phyloP scores from a whole-genome alignment of 208 protist species.

The Wallacemonas rigidus region DNA sequence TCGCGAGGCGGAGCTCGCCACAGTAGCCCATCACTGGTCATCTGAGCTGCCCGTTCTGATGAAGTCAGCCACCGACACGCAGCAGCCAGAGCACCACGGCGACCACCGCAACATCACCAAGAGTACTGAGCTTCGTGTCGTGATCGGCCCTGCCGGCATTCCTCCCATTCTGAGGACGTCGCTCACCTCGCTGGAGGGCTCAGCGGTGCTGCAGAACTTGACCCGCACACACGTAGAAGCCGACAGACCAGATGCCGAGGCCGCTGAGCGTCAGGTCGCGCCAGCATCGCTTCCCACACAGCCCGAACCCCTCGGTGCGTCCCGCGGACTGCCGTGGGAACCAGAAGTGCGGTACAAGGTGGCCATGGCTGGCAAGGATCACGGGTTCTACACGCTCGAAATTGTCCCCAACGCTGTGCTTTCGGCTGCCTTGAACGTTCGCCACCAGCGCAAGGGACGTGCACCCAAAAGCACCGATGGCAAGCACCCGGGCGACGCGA shows the following conservation, averaged over 20 bases:
- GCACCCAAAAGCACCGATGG: slow-evolving; percentile 24
- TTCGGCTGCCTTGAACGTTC: background rate
- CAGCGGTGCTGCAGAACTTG: background rate
- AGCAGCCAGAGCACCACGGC: background rate
- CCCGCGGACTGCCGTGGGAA: background rate
- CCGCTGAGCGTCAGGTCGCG: background rate
- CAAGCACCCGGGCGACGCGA: background rate
- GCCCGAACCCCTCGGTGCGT: background rate
- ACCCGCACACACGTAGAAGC: background rate
- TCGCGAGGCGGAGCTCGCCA: slow-evolving; percentile 24
- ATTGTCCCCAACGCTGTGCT: background rate
- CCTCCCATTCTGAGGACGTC: slow-evolving; percentile 15
- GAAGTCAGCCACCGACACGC: background rate
- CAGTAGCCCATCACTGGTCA: slow-evolving; percentile 29
- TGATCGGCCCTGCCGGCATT: slow-evolving; percentile 39
- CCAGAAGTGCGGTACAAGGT: slow-evolving; percentile 49
- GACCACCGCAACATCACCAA: too few relatives aligned
- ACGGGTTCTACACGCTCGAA: slow-evolving; percentile 36
- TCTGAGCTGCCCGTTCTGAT: slow-evolving; percentile 19
- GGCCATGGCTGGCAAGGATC: slow-evolving; percentile 36
- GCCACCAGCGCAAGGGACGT: slow-evolving; percentile 12
- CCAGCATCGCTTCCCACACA: background rate
- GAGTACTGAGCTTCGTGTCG: slow-evolving; percentile 19
- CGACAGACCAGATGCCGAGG: background rate
- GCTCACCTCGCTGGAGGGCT: slow-evolving; percentile 16